These are phyloP conservation scores for Chrysoporthe austroafricana DNA, from an alignment of 2,329 filamentous ascomycete genomes.

Conservation along the genomic window DNA sequence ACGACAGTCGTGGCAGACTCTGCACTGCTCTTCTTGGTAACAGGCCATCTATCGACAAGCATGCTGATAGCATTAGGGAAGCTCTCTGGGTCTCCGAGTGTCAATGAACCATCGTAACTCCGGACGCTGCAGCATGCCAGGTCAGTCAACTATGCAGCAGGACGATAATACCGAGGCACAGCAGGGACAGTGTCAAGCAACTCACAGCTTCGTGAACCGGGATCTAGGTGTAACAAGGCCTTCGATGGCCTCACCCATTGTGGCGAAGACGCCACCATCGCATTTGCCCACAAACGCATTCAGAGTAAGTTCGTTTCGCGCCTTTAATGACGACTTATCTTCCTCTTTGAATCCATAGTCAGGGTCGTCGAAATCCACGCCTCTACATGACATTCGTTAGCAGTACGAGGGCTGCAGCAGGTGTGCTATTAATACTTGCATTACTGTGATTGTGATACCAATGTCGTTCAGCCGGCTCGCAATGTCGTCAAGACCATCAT, in stretches of 20 bases:
- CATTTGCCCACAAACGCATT: constrained; percentile 69
- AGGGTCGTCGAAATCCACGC: constrained; percentile 89
- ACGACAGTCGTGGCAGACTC: constrained; percentile 80
- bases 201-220: constrained; percentile 69
- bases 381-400: constrained; percentile 51
- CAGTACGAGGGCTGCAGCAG: not conserved
- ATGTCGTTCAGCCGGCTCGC: constrained; percentile 73
- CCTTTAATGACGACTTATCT: constrained; percentile 74
- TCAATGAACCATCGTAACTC: constrained; percentile 78
- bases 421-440: constrained; percentile 59
- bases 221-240: constrained; percentile 77
- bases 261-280: constrained; percentile 73
- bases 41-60: constrained; percentile 87
- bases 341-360: constrained; percentile 94
- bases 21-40: constrained; percentile 76
- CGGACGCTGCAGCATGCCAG: constrained; percentile 51
- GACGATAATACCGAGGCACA: not conserved
- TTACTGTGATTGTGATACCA: constrained; percentile 75
- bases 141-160: not conserved
- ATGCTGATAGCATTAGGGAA: constrained; percentile 80
- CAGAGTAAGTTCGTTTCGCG: constrained; percentile 73
- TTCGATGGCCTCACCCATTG: constrained; percentile 81
- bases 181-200: not conserved
- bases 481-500: constrained; percentile 72
- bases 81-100: constrained; percentile 74